Base-by-base conservation (phyloP, 768 basidiomycete genomes). In the Clathrus columnatus region DNA sequence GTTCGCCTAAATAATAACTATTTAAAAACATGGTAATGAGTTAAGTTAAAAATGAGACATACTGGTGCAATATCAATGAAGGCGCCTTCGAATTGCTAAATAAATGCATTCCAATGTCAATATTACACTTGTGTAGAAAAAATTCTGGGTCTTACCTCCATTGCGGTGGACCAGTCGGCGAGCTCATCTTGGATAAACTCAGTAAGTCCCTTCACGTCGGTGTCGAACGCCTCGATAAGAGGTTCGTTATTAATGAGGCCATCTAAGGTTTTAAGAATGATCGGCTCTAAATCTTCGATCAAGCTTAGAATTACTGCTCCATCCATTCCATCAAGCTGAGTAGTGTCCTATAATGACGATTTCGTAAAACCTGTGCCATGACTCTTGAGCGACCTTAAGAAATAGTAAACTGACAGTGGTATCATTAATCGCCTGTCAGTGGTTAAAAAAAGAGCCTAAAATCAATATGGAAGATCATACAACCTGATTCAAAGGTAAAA, bases 401-500 rank as follows among this genome's bases (percentile, higher is more conserved):
- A n/a, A n/a, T n/a, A 18, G 46, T 4, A 47, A 46, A 23, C 53
- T 27, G 32, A 54, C 53, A 7, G 3, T 3, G 17, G 47, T 28
- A 32, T 54, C 24, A 24, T 7, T 46, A n/a, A 45, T 54, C 16
- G 27, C 53, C 53, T 54, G 36, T n/a, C n/a, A n/a, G n/a, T n/a
- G n/a, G n/a, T n/a, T n/a, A n/a, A n/a, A n/a, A n/a, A n/a, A n/a
- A n/a, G n/a, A 28, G n/a, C 4, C 14, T 14, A 11, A 42, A 41
- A 43, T 8, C 8, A 45, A 5, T 10, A 17, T 7, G 7, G 4
- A 8, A 46, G 24, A 21, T 8, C 29, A 36, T 24, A 26, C 10
- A 11, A 23, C 6, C 16, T 7, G 17, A 46, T 18, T 42, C 23
- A 21, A 11, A 24, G 11, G 4, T 36, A 2, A 36, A 36, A 27